phyloP scores from a whole-genome alignment of 2,329 filamentous ascomycete species.

The Arthrobotrys megalospora region DNA sequence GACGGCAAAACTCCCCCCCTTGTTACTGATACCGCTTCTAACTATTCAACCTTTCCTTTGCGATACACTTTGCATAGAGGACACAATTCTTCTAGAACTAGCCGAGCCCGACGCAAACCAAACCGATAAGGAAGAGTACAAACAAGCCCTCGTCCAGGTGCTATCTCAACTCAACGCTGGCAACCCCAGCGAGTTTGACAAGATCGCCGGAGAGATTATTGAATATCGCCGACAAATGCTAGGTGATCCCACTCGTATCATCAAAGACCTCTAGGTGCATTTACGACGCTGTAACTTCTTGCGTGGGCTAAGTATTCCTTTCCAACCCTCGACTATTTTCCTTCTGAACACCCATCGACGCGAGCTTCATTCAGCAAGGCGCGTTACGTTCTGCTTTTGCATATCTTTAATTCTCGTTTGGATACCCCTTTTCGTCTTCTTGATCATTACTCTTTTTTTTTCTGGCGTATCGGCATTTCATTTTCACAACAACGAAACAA shows the following conservation, averaged over 20 bases:
- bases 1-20: neutral
- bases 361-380: slow-evolving; percentile 35
- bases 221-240: slow-evolving; percentile 77
- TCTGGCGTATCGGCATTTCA: slow-evolving; percentile 14
- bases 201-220: slow-evolving; percentile 78
- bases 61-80: slow-evolving; percentile 71
- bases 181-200: slow-evolving; percentile 77
- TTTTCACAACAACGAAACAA: slow-evolving; percentile 20
- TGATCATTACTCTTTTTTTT: slow-evolving; percentile 16
- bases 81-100: slow-evolving; percentile 80
- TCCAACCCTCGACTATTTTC: slow-evolving; percentile 14
- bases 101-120: slow-evolving; percentile 72
- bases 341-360: slow-evolving; percentile 29
- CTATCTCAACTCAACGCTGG: slow-evolving; percentile 75
- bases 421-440: slow-evolving; percentile 45
- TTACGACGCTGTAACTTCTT: neutral
- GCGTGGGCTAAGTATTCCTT: slow-evolving; percentile 53
- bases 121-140: slow-evolving; percentile 75
- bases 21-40: slow-evolving; percentile 47
- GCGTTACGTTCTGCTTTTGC: slow-evolving; percentile 20
- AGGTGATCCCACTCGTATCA: slow-evolving; percentile 76
- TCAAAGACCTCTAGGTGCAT: slow-evolving; percentile 65
- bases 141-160: slow-evolving; percentile 75
- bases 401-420: slow-evolving; percentile 32
- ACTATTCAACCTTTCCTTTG: slow-evolving; percentile 37